Evolutionary conservation across 2,329 filamentous ascomycete species (phyloP), one percentile per base, ranked within the genome.

Genomic region (Fusarium sp.): DNA sequence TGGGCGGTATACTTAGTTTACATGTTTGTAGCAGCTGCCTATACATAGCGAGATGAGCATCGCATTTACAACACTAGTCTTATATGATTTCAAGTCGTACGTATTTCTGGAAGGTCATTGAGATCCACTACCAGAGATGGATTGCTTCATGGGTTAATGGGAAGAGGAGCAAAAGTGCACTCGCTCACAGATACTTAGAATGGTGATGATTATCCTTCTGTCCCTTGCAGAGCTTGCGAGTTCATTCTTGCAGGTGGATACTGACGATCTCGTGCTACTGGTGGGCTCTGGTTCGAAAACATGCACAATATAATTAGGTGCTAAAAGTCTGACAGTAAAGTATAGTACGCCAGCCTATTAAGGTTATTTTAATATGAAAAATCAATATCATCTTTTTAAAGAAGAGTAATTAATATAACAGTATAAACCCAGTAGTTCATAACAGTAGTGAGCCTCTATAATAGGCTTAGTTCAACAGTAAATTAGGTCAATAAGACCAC

Each of bases 221-320:
- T 35, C 35, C 47, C 61, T 62, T 48, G 47, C 29, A 53, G 38
- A 24, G 12, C 13, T 28, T 5, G 46, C 12, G 40, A 47, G 47
- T 36, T 26, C 25, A 26, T 42, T 29, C 25, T 29, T 39, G 26
- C 31, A 31, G 40, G 29, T 32, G 42, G 31, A 32, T 19, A 19
- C 10, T 12, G 15, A 12, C n/a, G 39, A 40, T 58, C 39, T 58
- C 43, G 40, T 32, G 32, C 26, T 50, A 36, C 47, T 61, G 28
- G n/a, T 41, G 15, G 19, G 25, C 10, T 24, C 24, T 24, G 32
- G 24, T 19, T 46, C 35, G 44, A 34, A 43, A 28, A 48, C 28
- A 47, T 15, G 28, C 53, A 55, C 12, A 41, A 29, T 51, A 24
- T n/a, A n/a, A n/a, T n/a, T n/a, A n/a, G n/a, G n/a, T n/a, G n/a